phyloP scores from a whole-genome alignment of 129 eudicot species.

The Chrysanthemum lavandulifolium region DNA sequence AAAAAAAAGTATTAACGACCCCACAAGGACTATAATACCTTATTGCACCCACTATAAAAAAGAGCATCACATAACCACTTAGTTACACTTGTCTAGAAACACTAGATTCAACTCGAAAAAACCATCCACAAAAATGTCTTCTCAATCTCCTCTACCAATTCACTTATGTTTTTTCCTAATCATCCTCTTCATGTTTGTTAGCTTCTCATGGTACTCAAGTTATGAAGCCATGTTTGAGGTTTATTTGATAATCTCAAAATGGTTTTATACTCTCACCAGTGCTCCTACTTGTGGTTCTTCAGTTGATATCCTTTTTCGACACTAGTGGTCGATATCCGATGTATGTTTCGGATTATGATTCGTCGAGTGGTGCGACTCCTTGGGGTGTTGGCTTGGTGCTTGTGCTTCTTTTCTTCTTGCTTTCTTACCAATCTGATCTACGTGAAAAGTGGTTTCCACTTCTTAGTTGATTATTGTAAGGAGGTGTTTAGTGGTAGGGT shows the following conservation, averaged over 20 bases:
- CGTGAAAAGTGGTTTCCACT: constrained; percentile 91
- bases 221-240: constrained; percentile 71
- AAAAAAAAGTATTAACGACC: too few relatives aligned
- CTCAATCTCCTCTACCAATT: constrained; percentile 52
- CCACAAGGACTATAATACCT: too few relatives aligned
- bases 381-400: constrained; percentile 93
- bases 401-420: constrained; percentile 75
- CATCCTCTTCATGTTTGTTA: constrained; percentile 63
- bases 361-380: constrained; percentile 66
- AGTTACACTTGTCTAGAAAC: not conserved
- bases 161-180: constrained; percentile 69
- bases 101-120: not conserved
- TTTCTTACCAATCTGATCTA: constrained; percentile 81
- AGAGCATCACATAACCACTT: constrained; percentile 4
- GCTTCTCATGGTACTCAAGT: constrained; percentile 78
- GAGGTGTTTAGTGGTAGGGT: not conserved
- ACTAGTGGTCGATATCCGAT: constrained; percentile 30
- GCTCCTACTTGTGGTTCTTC: constrained; percentile 57
- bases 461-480: constrained; percentile 34
- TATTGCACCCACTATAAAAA: constrained; percentile 15
- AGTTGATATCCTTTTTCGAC: constrained; percentile 51
- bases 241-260: constrained; percentile 69
- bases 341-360: constrained; percentile 49
- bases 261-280: constrained; percentile 66
- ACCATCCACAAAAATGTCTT: constrained; percentile 23